A percentile compares a stretch with the other conserved stretches of the same genome.
phyloP scores from a whole-genome alignment of 345 rosid species.

The Populus davidiana region DNA sequence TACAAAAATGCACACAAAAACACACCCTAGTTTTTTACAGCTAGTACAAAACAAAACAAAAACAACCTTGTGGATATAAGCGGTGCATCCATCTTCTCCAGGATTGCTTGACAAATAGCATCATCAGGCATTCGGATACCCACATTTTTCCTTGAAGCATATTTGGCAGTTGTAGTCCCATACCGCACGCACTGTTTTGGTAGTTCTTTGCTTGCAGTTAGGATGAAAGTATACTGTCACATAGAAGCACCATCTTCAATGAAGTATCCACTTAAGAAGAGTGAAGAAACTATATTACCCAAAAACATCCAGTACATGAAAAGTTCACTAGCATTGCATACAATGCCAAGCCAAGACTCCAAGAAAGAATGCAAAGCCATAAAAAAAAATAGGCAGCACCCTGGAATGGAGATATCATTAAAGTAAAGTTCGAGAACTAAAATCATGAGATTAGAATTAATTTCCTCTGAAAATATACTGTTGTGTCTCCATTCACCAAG shows the following conservation, averaged over 20 bases:
- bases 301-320: neutral
- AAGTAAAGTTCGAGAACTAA: conserved; percentile 10
- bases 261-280: neutral
- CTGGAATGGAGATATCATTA: neutral
- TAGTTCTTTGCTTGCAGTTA: conserved; percentile 90
- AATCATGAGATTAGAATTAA: conserved; percentile 5
- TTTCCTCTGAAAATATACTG: neutral
- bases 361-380: neutral
- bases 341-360: too few relatives aligned
- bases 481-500: neutral
- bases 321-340: neutral
- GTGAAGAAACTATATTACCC: conserved; percentile 1
- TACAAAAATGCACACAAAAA: neutral
- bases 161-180: conserved; percentile 72
- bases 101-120: conserved; percentile 72
- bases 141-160: conserved; percentile 68
- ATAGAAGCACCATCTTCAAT: conserved; percentile 15
- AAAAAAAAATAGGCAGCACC: neutral
- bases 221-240: conserved; percentile 85
- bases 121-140: conserved; percentile 90
- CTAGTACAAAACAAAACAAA: neutral
- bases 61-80: conserved; percentile 85
- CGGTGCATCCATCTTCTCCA: conserved; percentile 68
- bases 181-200: conserved; percentile 76
- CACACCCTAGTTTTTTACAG: too few relatives aligned